Conservation (phyloP, 352 stramenopile genomes). For the Globisporangium barbulae region DNA sequence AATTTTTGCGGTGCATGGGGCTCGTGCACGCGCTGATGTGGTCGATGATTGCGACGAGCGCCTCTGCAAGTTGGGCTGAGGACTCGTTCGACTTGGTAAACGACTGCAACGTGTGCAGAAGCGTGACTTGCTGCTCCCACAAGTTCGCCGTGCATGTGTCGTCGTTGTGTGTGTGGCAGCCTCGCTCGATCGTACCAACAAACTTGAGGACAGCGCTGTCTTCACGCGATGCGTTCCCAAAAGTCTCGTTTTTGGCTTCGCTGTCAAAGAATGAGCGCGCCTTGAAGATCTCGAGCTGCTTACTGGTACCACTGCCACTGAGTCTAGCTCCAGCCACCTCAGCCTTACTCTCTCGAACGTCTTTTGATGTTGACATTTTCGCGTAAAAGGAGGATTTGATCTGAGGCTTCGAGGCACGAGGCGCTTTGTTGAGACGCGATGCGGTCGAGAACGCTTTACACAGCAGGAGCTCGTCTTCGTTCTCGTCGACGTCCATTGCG, state of each 20-base stretch:
- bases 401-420: conserved; percentile 12
- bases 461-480: conserved; percentile 35
- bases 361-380: background rate
- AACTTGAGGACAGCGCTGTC: background rate
- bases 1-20: conserved; percentile 36
- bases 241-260: background rate
- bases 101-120: conserved; percentile 45
- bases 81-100: conserved; percentile 42
- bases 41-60: conserved; percentile 37
- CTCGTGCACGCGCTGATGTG: conserved; percentile 40
- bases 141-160: conserved; percentile 18
- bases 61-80: conserved; percentile 33
- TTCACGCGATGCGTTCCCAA: background rate
- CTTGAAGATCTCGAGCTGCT: conserved; percentile 12
- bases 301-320: background rate
- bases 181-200: background rate
- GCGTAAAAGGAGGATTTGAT: conserved; percentile 7
- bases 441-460: conserved; percentile 36
- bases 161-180: background rate
- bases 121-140: conserved; percentile 43
- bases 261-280: conserved; percentile 6
- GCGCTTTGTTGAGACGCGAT: conserved; percentile 4
- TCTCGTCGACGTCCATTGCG: conserved; percentile 19
- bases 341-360: background rate
- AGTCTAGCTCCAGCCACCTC: background rate